Conservation (phyloP, 225 moss, liverwort and hornwort genomes). For the Climacium dendroides region DNA sequence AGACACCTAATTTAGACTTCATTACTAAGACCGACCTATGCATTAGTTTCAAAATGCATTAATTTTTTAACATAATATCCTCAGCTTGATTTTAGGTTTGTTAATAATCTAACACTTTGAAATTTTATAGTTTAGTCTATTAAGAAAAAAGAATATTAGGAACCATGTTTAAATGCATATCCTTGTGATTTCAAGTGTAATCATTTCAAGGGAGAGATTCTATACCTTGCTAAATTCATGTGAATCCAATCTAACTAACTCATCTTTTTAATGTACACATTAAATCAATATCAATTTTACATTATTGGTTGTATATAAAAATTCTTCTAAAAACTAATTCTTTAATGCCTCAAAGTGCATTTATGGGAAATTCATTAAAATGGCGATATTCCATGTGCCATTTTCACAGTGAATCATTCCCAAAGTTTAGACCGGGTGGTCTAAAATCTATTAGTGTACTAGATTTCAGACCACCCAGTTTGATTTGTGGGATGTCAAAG, state of each 20-base stretch:
- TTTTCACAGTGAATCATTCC: too few relatives aligned
- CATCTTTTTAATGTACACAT: neutral
- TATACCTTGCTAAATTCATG: neutral
- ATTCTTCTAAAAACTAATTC: neutral
- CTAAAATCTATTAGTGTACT: too few relatives aligned
- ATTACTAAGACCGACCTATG: neutral
- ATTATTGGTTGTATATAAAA: neutral
- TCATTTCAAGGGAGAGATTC: neutral
- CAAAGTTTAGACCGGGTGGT: too few relatives aligned
- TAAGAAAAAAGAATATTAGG: neutral
- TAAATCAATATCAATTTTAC: neutral
- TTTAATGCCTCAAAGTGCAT: neutral
- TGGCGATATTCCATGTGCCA: too few relatives aligned
- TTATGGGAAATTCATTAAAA: too few relatives aligned
- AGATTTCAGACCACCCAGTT: too few relatives aligned
- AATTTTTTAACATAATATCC: neutral
- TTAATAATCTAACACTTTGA: neutral
- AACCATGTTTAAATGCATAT: neutral
- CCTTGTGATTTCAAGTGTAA: neutral
- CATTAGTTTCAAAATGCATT: neutral
- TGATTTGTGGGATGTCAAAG: too few relatives aligned
- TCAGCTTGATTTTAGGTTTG: fast-evolving
- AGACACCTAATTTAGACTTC: neutral
- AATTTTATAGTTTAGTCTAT: neutral
- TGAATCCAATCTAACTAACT: neutral